Conservation (phyloP, 371 early-diverging fungal species). For the Mucor sp. region DNA sequence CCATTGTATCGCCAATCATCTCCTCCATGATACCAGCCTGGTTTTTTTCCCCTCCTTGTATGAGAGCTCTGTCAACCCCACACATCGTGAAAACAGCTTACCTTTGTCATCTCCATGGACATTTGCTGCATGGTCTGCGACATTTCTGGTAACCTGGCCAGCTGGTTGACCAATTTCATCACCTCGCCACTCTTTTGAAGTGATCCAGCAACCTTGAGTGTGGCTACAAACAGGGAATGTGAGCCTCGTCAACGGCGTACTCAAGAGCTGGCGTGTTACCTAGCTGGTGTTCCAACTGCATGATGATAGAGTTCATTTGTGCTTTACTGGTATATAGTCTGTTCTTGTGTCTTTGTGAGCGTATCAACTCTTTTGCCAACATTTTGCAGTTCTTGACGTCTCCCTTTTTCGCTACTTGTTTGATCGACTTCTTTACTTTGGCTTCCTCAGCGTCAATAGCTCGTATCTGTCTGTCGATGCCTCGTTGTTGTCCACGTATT, state of each 20-base stretch:
- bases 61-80: background rate
- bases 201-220: constrained; percentile 86
- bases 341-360: constrained; percentile 78
- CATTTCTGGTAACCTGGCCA: constrained; percentile 86
- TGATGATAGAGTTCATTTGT: constrained; percentile 86
- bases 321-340: constrained; percentile 89
- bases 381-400: constrained; percentile 77
- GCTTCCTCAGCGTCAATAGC: constrained; percentile 81
- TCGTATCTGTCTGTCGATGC: constrained; percentile 83
- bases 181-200: constrained; percentile 88
- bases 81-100: constrained; percentile 18
- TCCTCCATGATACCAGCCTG: constrained; percentile 95
- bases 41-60: too few species aligned
- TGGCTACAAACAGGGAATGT: constrained; percentile 45
- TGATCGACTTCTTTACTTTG: constrained; percentile 80
- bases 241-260: background rate
- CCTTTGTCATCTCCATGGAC: constrained; percentile 95
- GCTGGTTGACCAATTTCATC: constrained; percentile 87
- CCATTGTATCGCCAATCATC: constrained; percentile 92
- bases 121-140: constrained; percentile 84
- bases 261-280: constrained; percentile 44
- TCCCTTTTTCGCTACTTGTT: constrained; percentile 86
- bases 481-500: constrained; percentile 86
- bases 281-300: constrained; percentile 90
- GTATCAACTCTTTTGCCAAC: constrained; percentile 86